Base-by-base conservation (phyloP, 2,329 filamentous ascomycete species). In the Fusarium heterosporum region DNA sequence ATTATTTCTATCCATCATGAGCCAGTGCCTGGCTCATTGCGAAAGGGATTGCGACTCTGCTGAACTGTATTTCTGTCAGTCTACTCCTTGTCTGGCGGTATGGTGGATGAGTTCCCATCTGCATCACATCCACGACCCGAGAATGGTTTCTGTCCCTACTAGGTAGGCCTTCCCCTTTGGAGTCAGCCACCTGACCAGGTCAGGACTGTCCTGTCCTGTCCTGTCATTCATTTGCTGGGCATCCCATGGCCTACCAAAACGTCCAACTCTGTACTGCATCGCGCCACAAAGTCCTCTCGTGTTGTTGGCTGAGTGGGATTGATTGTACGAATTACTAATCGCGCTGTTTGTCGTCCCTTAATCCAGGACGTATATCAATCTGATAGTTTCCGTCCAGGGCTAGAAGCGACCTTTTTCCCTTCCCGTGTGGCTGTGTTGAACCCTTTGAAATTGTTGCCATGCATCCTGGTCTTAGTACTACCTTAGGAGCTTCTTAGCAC, bases 171-270 rank as follows among this genome's bases (percentile, higher is more conserved):
- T 72, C 70, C 70, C 53, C 28, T 70, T 72, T 60, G 46, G 56
- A 66, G 41, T 52, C 69, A 65, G 58, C 66, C 70, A 73, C 66
- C 62, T 73, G 69, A 72, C 61, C 55, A 43, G 64, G 69, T 46
- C 60, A 29, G 22, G 22, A 22, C 22, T 22, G 22, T 22, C 22
- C 22, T 22, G 6, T 22, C 22, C 22, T 22, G 22, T 22, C 22
- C 22, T 22, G 49, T 51, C 54, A 51, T 53, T 64, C 63, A 69
- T 46, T 49, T 47, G 46, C 52, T 47, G 48, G 43, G 50, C 68
- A 62, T 66, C 51, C 49, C 65, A 69, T 70, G 50, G 48, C 45
- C 40, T 49, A 64, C 70, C 46, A 61, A 42, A 60, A 71, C 16
- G 34, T n/a, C n/a, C 4, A n/a, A 36, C 16, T n/a, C 36, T 64